phyloP scores from a whole-genome alignment of 345 rosid genomes.

The Acer yangbiense region DNA sequence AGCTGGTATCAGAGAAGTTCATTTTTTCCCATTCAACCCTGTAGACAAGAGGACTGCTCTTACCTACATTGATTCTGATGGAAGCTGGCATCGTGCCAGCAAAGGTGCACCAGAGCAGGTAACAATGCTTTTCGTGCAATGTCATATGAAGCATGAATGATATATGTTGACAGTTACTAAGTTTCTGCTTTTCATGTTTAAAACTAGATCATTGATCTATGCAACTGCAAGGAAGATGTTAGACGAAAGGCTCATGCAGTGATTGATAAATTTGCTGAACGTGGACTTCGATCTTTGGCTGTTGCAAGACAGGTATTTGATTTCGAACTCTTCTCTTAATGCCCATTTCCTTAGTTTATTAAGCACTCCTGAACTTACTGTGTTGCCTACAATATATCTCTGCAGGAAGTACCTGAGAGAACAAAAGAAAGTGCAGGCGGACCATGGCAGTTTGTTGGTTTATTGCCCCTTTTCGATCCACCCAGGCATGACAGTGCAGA shows the following conservation, averaged over 20 bases:
- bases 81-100: slow-evolving; percentile 82
- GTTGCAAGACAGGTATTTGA: slow-evolving; percentile 83
- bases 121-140: slow-evolving; percentile 4
- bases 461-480: slow-evolving; percentile 91
- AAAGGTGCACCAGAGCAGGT: slow-evolving; percentile 98
- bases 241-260: slow-evolving; percentile 68
- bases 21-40: slow-evolving; percentile 88
- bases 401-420: slow-evolving; percentile 85
- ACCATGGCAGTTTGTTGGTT: slow-evolving; percentile 84
- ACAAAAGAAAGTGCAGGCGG: slow-evolving; percentile 72
- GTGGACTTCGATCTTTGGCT: slow-evolving; percentile 88
- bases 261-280: slow-evolving; percentile 90
- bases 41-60: slow-evolving; percentile 94
- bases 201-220: slow-evolving; percentile 62
- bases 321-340: slow-evolving; percentile 4
- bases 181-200: slow-evolving; percentile 16
- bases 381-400: background rate
- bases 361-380: background rate
- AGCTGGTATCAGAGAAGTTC: slow-evolving; percentile 73
- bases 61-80: slow-evolving; percentile 74
- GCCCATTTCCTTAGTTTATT: background rate
- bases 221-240: slow-evolving; percentile 76
- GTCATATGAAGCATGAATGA: background rate
- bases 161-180: background rate
- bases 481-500: slow-evolving; percentile 98